Percentiles rank a stretch among this genome's conserved stretches.
phyloP scores from a whole-genome alignment of 1,284 basidiomycete species.

The Rugosomyces carneus region DNA sequence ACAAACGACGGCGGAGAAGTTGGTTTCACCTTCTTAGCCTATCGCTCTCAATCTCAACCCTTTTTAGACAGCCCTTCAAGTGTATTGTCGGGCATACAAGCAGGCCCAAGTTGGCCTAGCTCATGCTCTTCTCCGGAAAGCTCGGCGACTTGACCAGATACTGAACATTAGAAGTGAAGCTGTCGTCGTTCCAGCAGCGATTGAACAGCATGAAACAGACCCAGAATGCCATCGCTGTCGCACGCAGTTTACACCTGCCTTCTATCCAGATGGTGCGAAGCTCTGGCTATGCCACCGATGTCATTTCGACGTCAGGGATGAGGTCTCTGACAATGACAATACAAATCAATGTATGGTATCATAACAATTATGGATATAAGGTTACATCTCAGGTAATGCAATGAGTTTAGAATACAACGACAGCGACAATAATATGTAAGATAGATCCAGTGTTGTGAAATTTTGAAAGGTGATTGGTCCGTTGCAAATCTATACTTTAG shows the following conservation, averaged over 20 bases:
- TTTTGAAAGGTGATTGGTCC: constrained; percentile 10
- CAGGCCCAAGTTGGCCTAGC: constrained; percentile 63
- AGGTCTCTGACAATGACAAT: constrained; percentile 10
- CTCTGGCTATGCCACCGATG: constrained; percentile 50
- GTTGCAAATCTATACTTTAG: constrained; percentile 41
- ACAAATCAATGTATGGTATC: constrained; percentile 14
- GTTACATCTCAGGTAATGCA: constrained; percentile 22
- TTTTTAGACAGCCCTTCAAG: constrained; percentile 75
- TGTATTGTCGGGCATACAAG: constrained; percentile 82
- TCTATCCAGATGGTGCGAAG: constrained; percentile 22
- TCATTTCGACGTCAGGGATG: constrained; percentile 26
- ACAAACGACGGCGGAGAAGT: constrained; percentile 79
- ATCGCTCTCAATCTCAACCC: constrained; percentile 2
- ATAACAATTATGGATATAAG: constrained; percentile 21
- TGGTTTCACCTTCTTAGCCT: constrained; percentile 15
- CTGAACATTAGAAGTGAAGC: constrained; percentile 35
- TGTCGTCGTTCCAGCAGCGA: constrained; percentile 17
- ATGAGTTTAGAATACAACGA: constrained; percentile 20
- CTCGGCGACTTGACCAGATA: constrained; percentile 70
- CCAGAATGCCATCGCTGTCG: constrained; percentile 36
- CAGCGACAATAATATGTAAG: constrained; percentile 16
- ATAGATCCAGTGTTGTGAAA: constrained; percentile 16
- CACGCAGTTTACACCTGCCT: constrained; percentile 38
- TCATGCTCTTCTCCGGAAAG: constrained; percentile 82
- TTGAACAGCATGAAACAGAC: constrained; percentile 26